A percentile compares a stretch with the other conserved stretches of the same genome.
These are phyloP conservation scores for Starmerella lactis-condensi DNA, from an alignment of 805 yeast genomes.

Conservation along the genomic window DNA sequence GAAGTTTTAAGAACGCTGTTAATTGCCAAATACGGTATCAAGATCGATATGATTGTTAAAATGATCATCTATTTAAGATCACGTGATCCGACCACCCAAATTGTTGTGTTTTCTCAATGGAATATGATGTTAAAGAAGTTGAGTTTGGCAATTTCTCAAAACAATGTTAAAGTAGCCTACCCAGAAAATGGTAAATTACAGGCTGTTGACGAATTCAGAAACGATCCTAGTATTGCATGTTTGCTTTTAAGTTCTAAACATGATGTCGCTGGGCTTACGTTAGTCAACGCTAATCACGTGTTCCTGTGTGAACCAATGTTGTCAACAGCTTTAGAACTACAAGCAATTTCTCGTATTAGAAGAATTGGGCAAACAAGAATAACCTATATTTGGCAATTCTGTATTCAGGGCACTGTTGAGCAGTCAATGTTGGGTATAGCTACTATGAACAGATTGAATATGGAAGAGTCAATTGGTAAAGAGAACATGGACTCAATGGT, in stretches of 20 bases:
- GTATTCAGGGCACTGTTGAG: slow-evolving; percentile 68
- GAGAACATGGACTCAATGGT: slow-evolving; percentile 10
- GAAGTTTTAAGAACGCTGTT: slow-evolving; percentile 28
- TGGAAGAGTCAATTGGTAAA: slow-evolving; percentile 18
- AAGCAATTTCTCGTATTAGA: slow-evolving; percentile 81
- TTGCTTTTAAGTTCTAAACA: slow-evolving; percentile 68
- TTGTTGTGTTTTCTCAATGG: slow-evolving; percentile 84
- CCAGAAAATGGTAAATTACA: slow-evolving; percentile 24
- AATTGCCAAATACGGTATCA: slow-evolving; percentile 52
- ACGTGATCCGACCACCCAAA: slow-evolving; percentile 47
- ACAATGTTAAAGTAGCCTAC: slow-evolving; percentile 40
- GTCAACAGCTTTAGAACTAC: slow-evolving; percentile 70
- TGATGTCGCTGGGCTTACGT: slow-evolving; percentile 63
- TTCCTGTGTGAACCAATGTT: slow-evolving; percentile 84
- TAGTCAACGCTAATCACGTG: slow-evolving; percentile 83
- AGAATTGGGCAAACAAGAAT: slow-evolving; percentile 71
- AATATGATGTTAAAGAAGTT: slow-evolving; percentile 49
- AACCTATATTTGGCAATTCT: slow-evolving; percentile 86
- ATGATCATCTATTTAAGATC: slow-evolving; percentile 47
- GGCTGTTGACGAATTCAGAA: slow-evolving; percentile 23
- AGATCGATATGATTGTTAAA: slow-evolving; percentile 64
- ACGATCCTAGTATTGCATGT: slow-evolving; percentile 50
- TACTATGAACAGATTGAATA: slow-evolving; percentile 35
- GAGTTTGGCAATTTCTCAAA: slow-evolving; percentile 43
- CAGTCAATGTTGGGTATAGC: slow-evolving; percentile 63